phyloP scores from a whole-genome alignment of 1,284 basidiomycete species.

The Ustilago crameri region DNA sequence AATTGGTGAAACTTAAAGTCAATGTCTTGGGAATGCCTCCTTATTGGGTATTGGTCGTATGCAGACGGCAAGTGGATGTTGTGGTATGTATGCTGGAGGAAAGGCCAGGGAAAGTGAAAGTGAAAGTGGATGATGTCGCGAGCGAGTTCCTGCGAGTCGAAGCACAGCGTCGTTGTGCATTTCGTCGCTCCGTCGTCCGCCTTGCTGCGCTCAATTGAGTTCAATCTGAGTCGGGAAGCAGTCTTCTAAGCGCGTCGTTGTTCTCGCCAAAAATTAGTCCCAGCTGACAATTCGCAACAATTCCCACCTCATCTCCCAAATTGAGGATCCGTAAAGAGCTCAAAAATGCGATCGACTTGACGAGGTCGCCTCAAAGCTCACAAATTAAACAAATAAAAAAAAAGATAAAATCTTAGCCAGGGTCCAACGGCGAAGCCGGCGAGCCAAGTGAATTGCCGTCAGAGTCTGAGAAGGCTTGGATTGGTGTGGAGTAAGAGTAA shows the following conservation, averaged over 20 bases:
- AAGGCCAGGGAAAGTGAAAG: not conserved
- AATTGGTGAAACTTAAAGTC: too few relatives aligned
- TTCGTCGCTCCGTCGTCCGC: slow-evolving; percentile 1
- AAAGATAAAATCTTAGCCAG: not conserved
- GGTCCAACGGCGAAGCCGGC: slow-evolving; percentile 1
- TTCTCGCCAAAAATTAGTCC: not conserved
- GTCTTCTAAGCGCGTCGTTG: slow-evolving; percentile 1
- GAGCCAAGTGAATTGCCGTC: not conserved
- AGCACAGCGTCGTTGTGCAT: not conserved
- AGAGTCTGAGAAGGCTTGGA: too few relatives aligned
- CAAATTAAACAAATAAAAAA: not conserved
- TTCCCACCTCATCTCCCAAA: not conserved
- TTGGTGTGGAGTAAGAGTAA: too few relatives aligned
- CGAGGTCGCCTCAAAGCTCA: not conserved
- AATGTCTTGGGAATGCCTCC: too few relatives aligned
- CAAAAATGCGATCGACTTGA: slow-evolving; percentile 1
- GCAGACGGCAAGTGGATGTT: not conserved
- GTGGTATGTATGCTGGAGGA: too few relatives aligned
- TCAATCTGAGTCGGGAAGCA: not conserved
- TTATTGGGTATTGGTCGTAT: not conserved
- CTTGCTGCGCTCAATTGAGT: not conserved
- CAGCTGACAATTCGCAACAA: not conserved
- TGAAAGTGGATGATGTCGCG: slow-evolving; percentile 11
- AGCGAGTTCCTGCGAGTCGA: slow-evolving; percentile 6
- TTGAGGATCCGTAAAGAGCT: slow-evolving; percentile 1